phyloP scores from a whole-genome alignment of 148 eudicot species.

The Rhododendron williamsianum region DNA sequence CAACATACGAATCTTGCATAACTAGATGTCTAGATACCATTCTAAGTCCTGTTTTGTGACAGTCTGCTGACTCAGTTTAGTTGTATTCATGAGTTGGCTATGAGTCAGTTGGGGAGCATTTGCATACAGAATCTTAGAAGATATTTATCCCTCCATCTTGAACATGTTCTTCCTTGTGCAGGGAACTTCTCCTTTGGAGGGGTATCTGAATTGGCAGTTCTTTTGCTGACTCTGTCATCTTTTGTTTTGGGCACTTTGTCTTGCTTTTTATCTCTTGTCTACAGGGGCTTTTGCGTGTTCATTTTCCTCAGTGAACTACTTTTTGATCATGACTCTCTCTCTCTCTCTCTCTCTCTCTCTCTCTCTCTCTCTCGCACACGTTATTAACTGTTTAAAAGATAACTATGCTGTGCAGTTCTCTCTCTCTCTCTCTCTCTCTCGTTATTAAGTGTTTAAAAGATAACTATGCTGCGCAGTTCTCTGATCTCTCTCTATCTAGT shows the following conservation, averaged over 20 bases:
- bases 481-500: neutral
- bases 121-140: neutral
- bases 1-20: neutral
- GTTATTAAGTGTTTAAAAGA: neutral
- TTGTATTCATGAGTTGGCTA: neutral
- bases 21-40: neutral
- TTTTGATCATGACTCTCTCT: neutral
- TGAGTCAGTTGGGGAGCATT: neutral
- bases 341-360: neutral
- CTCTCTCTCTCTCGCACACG: neutral
- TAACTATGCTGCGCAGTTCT: neutral
- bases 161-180: neutral
- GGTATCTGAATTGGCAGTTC: neutral
- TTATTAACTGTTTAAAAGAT: too few relatives aligned
- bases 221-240: neutral
- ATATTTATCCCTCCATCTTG: neutral
- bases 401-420: too few relatives aligned
- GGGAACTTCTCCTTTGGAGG: neutral
- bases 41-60: neutral
- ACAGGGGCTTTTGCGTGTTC: neutral
- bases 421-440: neutral
- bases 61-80: neutral
- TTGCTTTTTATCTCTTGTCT: neutral
- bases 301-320: neutral
- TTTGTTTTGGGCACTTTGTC: neutral